These are phyloP conservation scores for Penicillium italicum DNA, from an alignment of 2,329 filamentous ascomycete species.

Conservation along the genomic window DNA sequence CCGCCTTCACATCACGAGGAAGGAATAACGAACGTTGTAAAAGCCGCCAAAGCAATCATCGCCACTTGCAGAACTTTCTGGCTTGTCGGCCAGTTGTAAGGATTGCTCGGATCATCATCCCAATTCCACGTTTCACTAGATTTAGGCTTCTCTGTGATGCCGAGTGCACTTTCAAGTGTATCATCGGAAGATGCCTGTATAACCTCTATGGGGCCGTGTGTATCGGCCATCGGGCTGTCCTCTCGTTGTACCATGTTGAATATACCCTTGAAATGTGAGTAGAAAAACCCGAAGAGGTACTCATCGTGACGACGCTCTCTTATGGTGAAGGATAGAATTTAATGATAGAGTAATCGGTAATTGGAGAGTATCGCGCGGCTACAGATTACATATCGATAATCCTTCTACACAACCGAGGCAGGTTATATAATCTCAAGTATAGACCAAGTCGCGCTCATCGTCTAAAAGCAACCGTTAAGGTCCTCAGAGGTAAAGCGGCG, in stretches of 20 bases:
- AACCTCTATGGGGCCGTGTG: background rate
- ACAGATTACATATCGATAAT: background rate
- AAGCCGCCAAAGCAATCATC: slow-evolving; percentile 16
- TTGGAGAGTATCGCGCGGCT: no score
- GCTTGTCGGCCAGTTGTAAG: slow-evolving; percentile 17
- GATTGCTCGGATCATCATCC: slow-evolving; percentile 9
- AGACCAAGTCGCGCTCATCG: background rate
- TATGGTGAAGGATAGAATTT: background rate
- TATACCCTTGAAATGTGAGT: background rate
- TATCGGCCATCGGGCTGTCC: background rate
- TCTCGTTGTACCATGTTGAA: background rate
- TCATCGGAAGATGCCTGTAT: background rate
- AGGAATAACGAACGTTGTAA: slow-evolving; percentile 12
- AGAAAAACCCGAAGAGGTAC: background rate
- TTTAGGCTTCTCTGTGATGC: background rate
- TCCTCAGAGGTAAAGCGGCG: background rate
- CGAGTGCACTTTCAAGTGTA: background rate
- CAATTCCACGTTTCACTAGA: background rate
- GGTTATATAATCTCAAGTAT: background rate
- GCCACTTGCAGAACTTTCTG: slow-evolving; percentile 10
- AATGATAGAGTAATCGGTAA: background rate
- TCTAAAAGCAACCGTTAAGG: no score
- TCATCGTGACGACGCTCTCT: background rate
- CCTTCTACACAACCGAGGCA: background rate
- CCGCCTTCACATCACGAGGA: background rate